Percentiles rank a stretch among this genome's conserved stretches.
Evolutionary conservation across 2,329 filamentous ascomycete species (phyloP).

Genomic region (Pseudogymnoascus sp.): DNA sequence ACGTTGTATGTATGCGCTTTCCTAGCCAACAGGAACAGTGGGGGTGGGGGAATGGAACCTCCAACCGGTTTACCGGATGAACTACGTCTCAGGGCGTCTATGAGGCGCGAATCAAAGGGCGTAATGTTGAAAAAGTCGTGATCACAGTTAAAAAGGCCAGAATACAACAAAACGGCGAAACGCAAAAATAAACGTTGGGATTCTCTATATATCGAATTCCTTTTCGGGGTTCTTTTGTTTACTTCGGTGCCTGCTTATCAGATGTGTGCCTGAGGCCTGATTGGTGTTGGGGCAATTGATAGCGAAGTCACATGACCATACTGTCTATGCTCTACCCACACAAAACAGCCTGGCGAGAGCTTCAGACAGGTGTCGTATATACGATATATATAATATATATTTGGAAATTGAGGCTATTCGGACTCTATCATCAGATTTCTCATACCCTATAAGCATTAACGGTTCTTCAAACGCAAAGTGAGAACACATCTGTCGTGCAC

Average conservation of each 20-base stretch:
- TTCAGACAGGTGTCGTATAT: not conserved
- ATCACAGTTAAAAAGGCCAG: not conserved
- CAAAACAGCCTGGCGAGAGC: not conserved
- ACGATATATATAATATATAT: not conserved
- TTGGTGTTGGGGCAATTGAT: not conserved
- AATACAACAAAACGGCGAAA: not conserved
- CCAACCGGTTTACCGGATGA: conserved; percentile 2
- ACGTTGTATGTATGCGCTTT: conserved; percentile 7
- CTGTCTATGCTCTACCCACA: not conserved
- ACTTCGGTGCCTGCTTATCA: conserved; percentile 7
- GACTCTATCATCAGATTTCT: not conserved
- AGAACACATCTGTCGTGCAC: conserved; percentile 7
- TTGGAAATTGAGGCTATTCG: conserved; percentile 1
- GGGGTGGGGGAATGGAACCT: conserved; percentile 7
- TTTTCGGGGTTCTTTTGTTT: not conserved
- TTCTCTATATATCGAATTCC: conserved; percentile 8
- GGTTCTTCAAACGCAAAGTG: not conserved
- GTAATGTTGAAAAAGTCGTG: not conserved
- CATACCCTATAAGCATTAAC: not conserved
- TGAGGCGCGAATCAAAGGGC: not conserved
- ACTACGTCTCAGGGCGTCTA: not conserved
- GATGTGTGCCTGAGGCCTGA: conserved; percentile 5
- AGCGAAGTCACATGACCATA: not conserved
- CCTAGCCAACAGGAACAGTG: conserved; percentile 8
- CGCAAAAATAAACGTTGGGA: not conserved